phyloP scores from a whole-genome alignment of 163 green algal genomes.

The Chlorella variabilis region DNA sequence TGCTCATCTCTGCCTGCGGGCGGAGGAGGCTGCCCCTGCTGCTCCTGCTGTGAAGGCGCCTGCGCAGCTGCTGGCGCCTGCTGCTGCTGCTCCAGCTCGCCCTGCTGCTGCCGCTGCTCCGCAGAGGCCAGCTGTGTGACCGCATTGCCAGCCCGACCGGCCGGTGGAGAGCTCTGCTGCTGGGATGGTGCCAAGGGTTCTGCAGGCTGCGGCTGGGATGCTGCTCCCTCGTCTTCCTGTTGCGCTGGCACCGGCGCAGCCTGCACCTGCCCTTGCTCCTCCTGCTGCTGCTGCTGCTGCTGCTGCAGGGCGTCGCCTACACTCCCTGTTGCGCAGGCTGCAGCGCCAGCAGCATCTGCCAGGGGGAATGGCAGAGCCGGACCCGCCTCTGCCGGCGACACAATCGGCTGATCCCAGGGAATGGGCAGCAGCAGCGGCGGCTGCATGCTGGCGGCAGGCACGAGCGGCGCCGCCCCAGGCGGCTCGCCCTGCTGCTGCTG shows the following conservation, averaged over 20 bases:
- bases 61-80: not conserved
- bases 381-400: not conserved
- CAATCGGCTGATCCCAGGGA: not conserved
- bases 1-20: not conserved
- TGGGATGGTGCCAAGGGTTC: too few relatives aligned
- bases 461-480: too few relatives aligned
- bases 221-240: not conserved
- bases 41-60: not conserved
- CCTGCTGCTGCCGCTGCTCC: not conserved
- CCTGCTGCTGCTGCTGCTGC: not conserved
- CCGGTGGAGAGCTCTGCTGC: too few relatives aligned
- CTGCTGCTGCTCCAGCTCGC: not conserved
- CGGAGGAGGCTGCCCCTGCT: not conserved
- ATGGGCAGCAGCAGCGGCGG: not conserved
- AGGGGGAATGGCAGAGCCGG: too few relatives aligned
- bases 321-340: not conserved
- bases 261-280: not conserved
- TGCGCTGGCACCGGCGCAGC: not conserved
- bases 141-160: too few relatives aligned
- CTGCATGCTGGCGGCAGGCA: too few relatives aligned
- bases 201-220: too few relatives aligned
- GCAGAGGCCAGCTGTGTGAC: too few relatives aligned
- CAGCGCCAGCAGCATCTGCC: not conserved
- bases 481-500: not conserved
- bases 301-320: not conserved